Evolutionary conservation across 2,329 filamentous ascomycete genomes (phyloP).

Genomic region (Chaetomium sp.): DNA sequence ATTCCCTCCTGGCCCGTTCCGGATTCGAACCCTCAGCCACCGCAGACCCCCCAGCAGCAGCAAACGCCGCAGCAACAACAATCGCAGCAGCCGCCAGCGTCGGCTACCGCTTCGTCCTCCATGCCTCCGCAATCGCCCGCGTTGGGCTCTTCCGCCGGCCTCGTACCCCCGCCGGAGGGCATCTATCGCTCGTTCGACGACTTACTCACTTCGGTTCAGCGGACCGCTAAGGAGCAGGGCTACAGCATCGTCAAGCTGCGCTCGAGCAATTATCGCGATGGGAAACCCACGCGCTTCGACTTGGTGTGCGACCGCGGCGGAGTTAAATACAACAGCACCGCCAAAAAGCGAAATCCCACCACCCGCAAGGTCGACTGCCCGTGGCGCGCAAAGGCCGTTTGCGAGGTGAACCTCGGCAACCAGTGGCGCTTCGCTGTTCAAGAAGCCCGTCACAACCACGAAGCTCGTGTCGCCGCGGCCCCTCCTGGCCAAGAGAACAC

Average conservation of each 20-base stretch:
- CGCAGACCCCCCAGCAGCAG: not conserved
- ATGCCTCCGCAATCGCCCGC: slow-evolving; percentile 44
- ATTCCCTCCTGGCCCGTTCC: slow-evolving; percentile 17
- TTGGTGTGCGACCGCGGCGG: slow-evolving; percentile 57
- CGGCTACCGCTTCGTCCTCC: slow-evolving; percentile 24
- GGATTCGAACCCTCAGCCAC: slow-evolving; percentile 4
- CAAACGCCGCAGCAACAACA: slow-evolving; percentile 4
- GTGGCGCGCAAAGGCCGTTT: slow-evolving; percentile 57
- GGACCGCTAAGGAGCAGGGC: slow-evolving; percentile 55
- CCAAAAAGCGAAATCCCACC: slow-evolving; percentile 58
- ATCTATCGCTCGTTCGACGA: slow-evolving; percentile 56
- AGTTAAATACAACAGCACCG: slow-evolving; percentile 59
- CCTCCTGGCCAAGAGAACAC: slow-evolving; percentile 52
- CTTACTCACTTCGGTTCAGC: slow-evolving; percentile 51
- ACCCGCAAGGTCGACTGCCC: slow-evolving; percentile 59
- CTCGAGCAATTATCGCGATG: slow-evolving; percentile 57
- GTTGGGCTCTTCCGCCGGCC: slow-evolving; percentile 24
- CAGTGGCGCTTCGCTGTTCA: slow-evolving; percentile 60
- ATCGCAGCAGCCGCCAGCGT: slow-evolving; percentile 2
- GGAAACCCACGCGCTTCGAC: slow-evolving; percentile 56
- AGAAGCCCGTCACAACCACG: slow-evolving; percentile 55
- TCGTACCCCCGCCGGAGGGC: slow-evolving; percentile 52
- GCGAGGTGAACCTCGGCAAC: slow-evolving; percentile 55
- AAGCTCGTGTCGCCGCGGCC: slow-evolving; percentile 49
- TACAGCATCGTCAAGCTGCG: slow-evolving; percentile 58